Conservation (phyloP, 345 rosid species). For the Eucalyptus pauciflora region DNA sequence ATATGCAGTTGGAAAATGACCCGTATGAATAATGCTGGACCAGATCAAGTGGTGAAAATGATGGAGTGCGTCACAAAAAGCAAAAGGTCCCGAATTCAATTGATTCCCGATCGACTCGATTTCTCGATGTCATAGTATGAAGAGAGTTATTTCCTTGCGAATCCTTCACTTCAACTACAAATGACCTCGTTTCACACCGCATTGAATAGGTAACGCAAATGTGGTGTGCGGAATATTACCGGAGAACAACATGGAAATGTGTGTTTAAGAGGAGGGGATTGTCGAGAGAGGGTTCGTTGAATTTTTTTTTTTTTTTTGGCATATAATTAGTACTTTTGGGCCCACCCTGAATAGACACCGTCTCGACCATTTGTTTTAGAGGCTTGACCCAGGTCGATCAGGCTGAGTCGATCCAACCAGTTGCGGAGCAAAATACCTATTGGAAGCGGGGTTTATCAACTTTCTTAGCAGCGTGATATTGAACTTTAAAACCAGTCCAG, state of each 20-base stretch:
- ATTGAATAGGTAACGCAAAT: not conserved
- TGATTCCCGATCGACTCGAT: not conserved
- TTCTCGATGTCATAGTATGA: not conserved
- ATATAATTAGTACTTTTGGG: not conserved
- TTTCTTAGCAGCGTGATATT: not conserved
- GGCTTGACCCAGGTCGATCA: not conserved
- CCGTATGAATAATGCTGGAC: not conserved
- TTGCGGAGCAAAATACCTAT: not conserved
- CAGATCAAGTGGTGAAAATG: not conserved
- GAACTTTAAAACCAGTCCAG: not conserved
- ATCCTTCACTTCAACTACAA: not conserved
- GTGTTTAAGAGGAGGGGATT: not conserved
- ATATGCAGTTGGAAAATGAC: not conserved
- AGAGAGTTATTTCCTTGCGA: not conserved
- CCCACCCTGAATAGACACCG: not conserved
- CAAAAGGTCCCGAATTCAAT: not conserved
- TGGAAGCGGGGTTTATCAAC: not conserved
- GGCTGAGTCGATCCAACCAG: not conserved
- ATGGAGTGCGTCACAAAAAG: not conserved
- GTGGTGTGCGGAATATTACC: not conserved
- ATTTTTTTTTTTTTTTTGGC: no score
- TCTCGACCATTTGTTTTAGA: not conserved
- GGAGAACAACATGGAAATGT: not conserved
- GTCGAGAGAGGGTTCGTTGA: not conserved
- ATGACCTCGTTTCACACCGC: not conserved